Percentiles rank a stretch among this genome's conserved stretches.
phyloP scores from a whole-genome alignment of 1,139 yeast genomes.

The Candida sanyaensis region DNA sequence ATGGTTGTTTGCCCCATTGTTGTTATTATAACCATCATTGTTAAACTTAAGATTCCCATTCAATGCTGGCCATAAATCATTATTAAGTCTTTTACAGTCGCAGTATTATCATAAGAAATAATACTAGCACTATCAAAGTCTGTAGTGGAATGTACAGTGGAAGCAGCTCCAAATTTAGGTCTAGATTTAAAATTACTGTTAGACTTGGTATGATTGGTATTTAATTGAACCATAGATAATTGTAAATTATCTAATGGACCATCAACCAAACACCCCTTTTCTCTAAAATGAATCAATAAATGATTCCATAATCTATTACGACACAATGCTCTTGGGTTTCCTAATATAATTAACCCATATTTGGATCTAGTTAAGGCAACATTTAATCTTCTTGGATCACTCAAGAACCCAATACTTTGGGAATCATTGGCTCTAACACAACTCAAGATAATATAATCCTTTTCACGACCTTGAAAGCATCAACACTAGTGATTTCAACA shows the following conservation, averaged over 20 bases:
- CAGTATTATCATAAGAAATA: slow-evolving; percentile 41
- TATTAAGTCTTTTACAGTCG: slow-evolving; percentile 1
- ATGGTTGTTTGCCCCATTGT: slow-evolving; percentile 13
- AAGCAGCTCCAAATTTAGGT: slow-evolving; percentile 13
- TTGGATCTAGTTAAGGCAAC: slow-evolving; percentile 93
- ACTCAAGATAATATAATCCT: slow-evolving; percentile 83
- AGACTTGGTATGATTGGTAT: slow-evolving; percentile 7
- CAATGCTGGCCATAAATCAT: slow-evolving; percentile 40
- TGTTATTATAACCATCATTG: slow-evolving; percentile 15
- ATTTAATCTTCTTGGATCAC: slow-evolving; percentile 87
- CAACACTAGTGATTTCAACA: slow-evolving; percentile 90
- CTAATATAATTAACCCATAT: slow-evolving; percentile 79
- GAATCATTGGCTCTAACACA: slow-evolving; percentile 91
- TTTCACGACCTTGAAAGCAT: slow-evolving; percentile 97
- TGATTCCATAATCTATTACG: slow-evolving; percentile 79
- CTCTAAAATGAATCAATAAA: slow-evolving; percentile 75
- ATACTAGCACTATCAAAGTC: slow-evolving; percentile 52
- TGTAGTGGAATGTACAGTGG: slow-evolving; percentile 12
- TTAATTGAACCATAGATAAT: slow-evolving; percentile 65
- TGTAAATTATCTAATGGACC: slow-evolving; percentile 87
- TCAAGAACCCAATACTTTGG: slow-evolving; percentile 81
- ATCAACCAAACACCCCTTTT: slow-evolving; percentile 85
- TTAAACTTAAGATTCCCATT: slow-evolving; percentile 3
- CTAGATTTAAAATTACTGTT: not conserved
- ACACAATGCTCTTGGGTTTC: slow-evolving; percentile 80